A percentile compares a stretch with the other conserved stretches of the same genome.
Conservation (phyloP, 2,329 filamentous ascomycete genomes). For the Cladophialophora yegresii region DNA sequence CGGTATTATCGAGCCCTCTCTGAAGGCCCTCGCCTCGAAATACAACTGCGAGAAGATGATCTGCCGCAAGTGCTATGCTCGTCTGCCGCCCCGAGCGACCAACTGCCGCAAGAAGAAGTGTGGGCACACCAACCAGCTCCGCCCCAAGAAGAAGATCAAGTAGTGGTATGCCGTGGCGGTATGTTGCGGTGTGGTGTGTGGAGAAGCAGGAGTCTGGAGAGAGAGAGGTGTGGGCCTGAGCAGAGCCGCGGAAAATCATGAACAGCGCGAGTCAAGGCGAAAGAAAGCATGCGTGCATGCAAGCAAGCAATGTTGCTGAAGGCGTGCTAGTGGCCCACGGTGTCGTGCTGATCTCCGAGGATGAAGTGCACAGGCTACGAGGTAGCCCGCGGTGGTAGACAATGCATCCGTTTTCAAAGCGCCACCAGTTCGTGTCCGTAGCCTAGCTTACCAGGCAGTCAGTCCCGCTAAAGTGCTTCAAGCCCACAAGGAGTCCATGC, state of each 20-base stretch:
- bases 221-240: conserved; percentile 1
- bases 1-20: conserved; percentile 98
- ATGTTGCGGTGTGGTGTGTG: conserved; percentile 35
- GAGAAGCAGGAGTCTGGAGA: background rate
- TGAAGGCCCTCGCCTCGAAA: conserved; percentile 97
- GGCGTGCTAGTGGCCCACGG: background rate
- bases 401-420: conserved; percentile 10
- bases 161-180: conserved; percentile 57
- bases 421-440: background rate
- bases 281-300: background rate
- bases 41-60: conserved; percentile 99
- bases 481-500: background rate
- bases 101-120: conserved; percentile 99
- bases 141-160: conserved; percentile 99
- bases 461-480: background rate
- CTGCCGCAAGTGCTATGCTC: conserved; percentile 99
- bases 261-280: background rate
- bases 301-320: background rate
- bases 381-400: background rate
- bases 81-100: conserved; percentile 95
- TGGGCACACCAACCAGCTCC: conserved; percentile 99
- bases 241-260: background rate
- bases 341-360: background rate
- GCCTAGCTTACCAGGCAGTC: background rate
- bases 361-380: background rate